phyloP scores from a whole-genome alignment of 495 filamentous ascomycete genomes.

The Xylaria grammica region DNA sequence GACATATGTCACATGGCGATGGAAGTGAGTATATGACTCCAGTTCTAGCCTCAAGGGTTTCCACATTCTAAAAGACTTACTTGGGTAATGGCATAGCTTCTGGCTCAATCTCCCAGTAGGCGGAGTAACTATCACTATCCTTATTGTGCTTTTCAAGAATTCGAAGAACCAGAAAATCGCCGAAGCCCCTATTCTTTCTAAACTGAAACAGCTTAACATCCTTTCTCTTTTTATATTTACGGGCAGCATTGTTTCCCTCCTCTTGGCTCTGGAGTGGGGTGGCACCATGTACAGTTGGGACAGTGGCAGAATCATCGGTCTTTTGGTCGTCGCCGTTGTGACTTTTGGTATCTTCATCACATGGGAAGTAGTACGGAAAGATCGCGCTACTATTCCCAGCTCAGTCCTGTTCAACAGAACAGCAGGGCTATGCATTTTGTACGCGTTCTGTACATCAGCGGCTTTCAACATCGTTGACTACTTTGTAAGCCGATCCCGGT shows the following conservation, averaged over 20 bases:
- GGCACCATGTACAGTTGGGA: conserved; percentile 64
- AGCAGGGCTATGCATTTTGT: conserved; percentile 1
- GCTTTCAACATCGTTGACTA: conserved; percentile 14
- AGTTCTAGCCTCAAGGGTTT: background rate
- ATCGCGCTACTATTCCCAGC: conserved; percentile 68
- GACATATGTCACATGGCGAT: conserved; percentile 62
- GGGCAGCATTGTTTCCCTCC: conserved; percentile 63
- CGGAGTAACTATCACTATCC: conserved; percentile 58
- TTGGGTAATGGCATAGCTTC: conserved; percentile 53
- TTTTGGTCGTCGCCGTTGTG: conserved; percentile 57
- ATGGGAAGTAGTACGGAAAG: conserved; percentile 60
- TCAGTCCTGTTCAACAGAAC: conserved; percentile 64
- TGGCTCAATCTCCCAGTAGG: conserved; percentile 75
- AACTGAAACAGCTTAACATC: conserved; percentile 61
- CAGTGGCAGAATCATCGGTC: conserved; percentile 62
- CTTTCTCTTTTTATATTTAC: conserved; percentile 63
- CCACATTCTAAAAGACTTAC: background rate
- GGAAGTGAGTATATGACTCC: conserved; percentile 42
- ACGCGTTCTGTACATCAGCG: conserved; percentile 10
- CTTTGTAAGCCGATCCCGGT: background rate
- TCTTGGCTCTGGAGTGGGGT: conserved; percentile 75
- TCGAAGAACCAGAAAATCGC: conserved; percentile 33
- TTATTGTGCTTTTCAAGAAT: conserved; percentile 57
- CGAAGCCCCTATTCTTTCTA: conserved; percentile 39
- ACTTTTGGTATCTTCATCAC: conserved; percentile 63